Percentiles rank a stretch among this genome's conserved stretches.
These are phyloP conservation scores for Schizosaccharomyces versatilis DNA, from an alignment of 1,139 yeast species.

Conservation along the genomic window DNA sequence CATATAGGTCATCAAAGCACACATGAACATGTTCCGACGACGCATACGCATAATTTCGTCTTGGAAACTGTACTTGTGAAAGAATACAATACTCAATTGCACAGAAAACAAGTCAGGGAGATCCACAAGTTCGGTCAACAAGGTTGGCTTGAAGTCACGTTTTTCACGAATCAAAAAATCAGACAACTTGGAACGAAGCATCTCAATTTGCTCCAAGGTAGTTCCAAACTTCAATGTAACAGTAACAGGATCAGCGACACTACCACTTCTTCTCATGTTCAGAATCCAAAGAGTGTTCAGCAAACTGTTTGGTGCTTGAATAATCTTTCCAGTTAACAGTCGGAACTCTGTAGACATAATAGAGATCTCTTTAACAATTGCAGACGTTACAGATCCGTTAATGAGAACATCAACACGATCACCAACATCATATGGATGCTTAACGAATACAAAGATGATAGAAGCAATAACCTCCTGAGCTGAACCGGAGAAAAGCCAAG, in stretches of 20 bases:
- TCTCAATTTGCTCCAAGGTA: conserved; percentile 19
- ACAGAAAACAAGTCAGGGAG: conserved; percentile 21
- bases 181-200: conserved; percentile 17
- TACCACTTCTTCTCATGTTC: conserved; percentile 22
- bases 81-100: conserved; percentile 17
- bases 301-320: conserved; percentile 22
- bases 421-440: conserved; percentile 25
- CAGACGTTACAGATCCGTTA: conserved; percentile 14
- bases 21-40: conserved; percentile 12
- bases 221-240: conserved; percentile 18
- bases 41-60: conserved; percentile 16
- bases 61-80: conserved; percentile 19
- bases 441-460: conserved; percentile 24
- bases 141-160: conserved; percentile 21
- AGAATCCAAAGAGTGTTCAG: conserved; percentile 23
- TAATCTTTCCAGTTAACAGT: conserved; percentile 16
- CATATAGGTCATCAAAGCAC: conserved; percentile 10
- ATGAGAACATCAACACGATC: conserved; percentile 20
- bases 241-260: conserved; percentile 15
- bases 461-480: conserved; percentile 23
- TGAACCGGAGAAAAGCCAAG: conserved; percentile 23
- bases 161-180: conserved; percentile 19
- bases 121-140: conserved; percentile 19
- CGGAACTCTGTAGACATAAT: conserved; percentile 22
- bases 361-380: conserved; percentile 19